Percentiles rank a stretch among this genome's conserved stretches.
Conservation (phyloP, 202 grass and related monocot species). For the Schoenoplectus triqueter region DNA sequence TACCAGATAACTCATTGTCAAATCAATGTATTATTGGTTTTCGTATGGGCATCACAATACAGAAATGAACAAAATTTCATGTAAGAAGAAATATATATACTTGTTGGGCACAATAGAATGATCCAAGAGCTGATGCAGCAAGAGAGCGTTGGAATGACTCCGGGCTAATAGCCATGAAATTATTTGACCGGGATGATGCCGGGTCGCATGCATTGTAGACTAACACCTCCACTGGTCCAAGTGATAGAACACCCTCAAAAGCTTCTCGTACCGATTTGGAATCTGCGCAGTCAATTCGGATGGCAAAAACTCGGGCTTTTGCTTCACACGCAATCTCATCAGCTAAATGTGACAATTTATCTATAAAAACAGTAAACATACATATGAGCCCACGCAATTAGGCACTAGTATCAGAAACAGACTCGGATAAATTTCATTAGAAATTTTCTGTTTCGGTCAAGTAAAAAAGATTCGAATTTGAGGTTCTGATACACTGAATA, state of each 20-base stretch:
- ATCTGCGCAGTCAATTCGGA: conserved; percentile 79
- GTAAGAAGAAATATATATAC: conserved; percentile 28
- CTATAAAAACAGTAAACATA: conserved; percentile 41
- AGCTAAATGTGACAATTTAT: conserved; percentile 77
- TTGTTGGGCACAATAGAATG: conserved; percentile 87
- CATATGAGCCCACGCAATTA: background rate
- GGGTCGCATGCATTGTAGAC: conserved; percentile 81
- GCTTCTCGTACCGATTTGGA: conserved; percentile 83
- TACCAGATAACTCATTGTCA: conserved; percentile 7
- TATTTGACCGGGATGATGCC: conserved; percentile 23
- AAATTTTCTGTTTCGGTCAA: background rate
- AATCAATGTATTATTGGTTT: background rate
- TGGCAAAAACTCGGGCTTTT: conserved; percentile 88
- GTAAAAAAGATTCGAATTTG: background rate
- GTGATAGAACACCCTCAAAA: conserved; percentile 88
- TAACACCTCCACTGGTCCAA: conserved; percentile 84
- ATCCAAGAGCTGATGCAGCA: conserved; percentile 63
- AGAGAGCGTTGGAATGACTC: conserved; percentile 69
- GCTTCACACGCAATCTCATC: conserved; percentile 81
- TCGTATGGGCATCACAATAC: background rate
- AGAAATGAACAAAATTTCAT: background rate
- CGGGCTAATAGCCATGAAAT: conserved; percentile 58
- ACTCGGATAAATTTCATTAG: background rate
- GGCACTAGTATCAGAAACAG: background rate
- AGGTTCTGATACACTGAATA: background rate